Evolutionary conservation across 2,329 filamentous ascomycete species (phyloP).

Genomic region (Scedosporium minutisporum): DNA sequence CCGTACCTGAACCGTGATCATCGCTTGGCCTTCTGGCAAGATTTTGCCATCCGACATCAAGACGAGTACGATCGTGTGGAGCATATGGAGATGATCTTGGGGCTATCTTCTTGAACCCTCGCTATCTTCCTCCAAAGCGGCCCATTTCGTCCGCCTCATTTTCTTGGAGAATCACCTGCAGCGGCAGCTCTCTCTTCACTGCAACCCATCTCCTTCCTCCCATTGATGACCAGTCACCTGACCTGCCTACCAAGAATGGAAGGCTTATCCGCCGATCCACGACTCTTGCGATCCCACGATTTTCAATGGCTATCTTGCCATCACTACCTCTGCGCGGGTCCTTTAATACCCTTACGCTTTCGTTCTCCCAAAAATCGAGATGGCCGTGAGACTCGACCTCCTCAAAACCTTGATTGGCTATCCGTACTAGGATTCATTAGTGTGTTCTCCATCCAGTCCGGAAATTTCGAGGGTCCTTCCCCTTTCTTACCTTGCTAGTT

Average conservation of each 20-base stretch:
- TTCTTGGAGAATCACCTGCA: not conserved
- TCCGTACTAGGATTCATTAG: not conserved
- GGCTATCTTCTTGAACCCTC: not conserved
- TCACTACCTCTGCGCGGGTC: not conserved
- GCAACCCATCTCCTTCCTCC: not conserved
- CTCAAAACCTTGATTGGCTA: not conserved
- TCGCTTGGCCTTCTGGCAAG: not conserved
- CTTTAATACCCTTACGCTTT: not conserved
- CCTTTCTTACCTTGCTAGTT: not conserved
- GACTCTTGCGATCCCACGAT: not conserved
- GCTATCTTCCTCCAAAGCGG: not conserved
- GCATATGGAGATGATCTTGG: not conserved
- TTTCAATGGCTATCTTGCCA: not conserved
- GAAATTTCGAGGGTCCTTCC: not conserved
- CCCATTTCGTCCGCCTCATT: not conserved
- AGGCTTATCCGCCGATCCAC: not conserved
- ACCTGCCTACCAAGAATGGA: not conserved
- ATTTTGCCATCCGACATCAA: not conserved
- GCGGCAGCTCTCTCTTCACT: not conserved
- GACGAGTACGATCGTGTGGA: not conserved
- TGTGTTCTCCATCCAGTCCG: not conserved
- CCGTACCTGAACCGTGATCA: slow-evolving; percentile 2
- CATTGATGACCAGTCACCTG: not conserved
- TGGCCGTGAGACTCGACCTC: not conserved
- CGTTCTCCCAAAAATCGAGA: too few species aligned